Base-by-base conservation (phyloP, 169 alveolate genomes). In the Condylostoma magnum region DNA sequence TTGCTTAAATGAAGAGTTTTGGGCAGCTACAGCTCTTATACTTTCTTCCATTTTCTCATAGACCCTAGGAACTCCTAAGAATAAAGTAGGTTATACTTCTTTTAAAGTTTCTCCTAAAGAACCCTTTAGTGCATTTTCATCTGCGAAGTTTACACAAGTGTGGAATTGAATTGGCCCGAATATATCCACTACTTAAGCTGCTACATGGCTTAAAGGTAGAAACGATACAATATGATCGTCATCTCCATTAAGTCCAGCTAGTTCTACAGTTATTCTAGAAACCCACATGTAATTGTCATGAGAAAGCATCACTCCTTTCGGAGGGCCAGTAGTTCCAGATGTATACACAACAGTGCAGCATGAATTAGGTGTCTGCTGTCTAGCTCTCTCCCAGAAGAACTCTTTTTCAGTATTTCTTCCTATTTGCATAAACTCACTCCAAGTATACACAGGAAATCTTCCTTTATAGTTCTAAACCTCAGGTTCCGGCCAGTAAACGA, bases 131-230 rank as follows among this genome's bases (percentile, higher is more conserved):
- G 95, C 95, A 66, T 87, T 90, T 31, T 93, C 92, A 33, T 86
- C 63, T 28, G 96, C 95, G 72, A 87, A 93, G 55, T 36, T 84
- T 15, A 90, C 72, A 46, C 68, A 55, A 25, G 69, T 57, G 3
- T 86, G 86, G 50, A 69, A 46, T n/a, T 48, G 38, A 33, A 79
- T 46, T 4, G 82, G 58, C 5, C 81, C 77, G 43, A 83, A 53
- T 27, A 90, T 71, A 67, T 93, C 97, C 27, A 74, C 47, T 12
- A 54, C n/a, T 69, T 87, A 82, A 15, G 94, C 97, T 12, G 93
- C 97, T 28, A 87, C 81, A 67, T 93, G 97, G n/a, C 93, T 83
- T 31, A 93, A 79, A 5, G 97, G 97, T 20, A 93, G 75, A 66
- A 75, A 88, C 30, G 92, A 80, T n/a, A 93, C 93, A 15, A 87